Evolutionary conservation across 2,329 filamentous ascomycete genomes (phyloP).

Genomic region (Lachnellula willkommii): DNA sequence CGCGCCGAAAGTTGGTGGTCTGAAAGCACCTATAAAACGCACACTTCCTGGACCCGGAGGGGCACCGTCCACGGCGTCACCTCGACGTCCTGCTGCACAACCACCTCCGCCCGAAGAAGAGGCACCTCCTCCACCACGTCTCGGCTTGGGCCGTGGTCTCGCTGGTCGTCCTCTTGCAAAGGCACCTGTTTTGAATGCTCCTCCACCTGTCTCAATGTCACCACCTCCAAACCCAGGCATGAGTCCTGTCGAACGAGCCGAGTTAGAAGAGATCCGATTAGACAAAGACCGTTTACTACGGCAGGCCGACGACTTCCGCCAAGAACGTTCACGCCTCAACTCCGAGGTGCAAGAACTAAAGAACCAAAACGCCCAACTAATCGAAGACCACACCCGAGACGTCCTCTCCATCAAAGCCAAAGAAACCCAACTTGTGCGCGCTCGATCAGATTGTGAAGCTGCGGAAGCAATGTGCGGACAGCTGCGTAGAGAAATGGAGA

Average conservation of each 20-base stretch:
- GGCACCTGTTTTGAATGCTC: slow-evolving; percentile 44
- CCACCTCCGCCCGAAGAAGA: slow-evolving; percentile 44
- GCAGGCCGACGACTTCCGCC: slow-evolving; percentile 72
- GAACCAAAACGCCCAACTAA: slow-evolving; percentile 92
- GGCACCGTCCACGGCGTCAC: slow-evolving; percentile 40
- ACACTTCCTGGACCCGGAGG: slow-evolving; percentile 44
- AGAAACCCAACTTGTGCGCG: slow-evolving; percentile 91
- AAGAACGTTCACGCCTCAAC: slow-evolving; percentile 73
- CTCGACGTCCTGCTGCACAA: slow-evolving; percentile 41
- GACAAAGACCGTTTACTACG: slow-evolving; percentile 74
- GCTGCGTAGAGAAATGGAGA: slow-evolving; percentile 80
- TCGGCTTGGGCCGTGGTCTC: slow-evolving; percentile 56
- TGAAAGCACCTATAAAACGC: slow-evolving; percentile 57
- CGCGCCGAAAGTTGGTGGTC: slow-evolving; percentile 47
- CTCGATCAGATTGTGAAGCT: slow-evolving; percentile 81
- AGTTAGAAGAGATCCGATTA: slow-evolving; percentile 80
- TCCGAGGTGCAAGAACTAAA: slow-evolving; percentile 92
- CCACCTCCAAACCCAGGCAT: slow-evolving; percentile 61
- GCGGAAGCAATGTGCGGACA: slow-evolving; percentile 82
- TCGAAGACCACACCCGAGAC: slow-evolving; percentile 94
- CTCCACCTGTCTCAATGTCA: slow-evolving; percentile 47
- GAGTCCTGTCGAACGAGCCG: slow-evolving; percentile 77
- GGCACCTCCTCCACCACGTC: slow-evolving; percentile 28
- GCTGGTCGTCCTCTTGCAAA: slow-evolving; percentile 82
- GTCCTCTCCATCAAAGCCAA: slow-evolving; percentile 97